Conservation (phyloP, 805 yeast species). For the Lipomyces spencermartinsiae region DNA sequence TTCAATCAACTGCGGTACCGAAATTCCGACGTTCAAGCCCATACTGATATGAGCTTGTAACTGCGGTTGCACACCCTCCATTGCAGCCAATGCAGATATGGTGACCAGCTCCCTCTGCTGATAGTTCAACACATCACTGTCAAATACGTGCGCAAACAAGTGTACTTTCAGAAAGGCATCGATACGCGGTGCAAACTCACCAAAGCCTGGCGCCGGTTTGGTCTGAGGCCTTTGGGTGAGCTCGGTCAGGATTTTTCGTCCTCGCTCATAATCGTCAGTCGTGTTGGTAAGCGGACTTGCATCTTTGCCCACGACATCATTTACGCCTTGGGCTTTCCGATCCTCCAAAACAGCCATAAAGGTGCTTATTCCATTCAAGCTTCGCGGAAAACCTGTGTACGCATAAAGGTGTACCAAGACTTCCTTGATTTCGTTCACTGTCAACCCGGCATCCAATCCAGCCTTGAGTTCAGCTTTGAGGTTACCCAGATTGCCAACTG, state of each 20-base stretch:
- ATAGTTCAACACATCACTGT: constrained; percentile 4
- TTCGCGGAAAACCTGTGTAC: constrained; percentile 2
- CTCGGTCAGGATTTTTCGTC: constrained; percentile 1
- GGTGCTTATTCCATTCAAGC: constrained; percentile 1
- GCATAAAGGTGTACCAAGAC: constrained; percentile 4
- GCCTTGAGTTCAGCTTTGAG: constrained; percentile 2
- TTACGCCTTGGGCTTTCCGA: neutral
- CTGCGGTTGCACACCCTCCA: neutral
- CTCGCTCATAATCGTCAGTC: constrained; percentile 5
- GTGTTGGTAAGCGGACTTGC: constrained; percentile 8
- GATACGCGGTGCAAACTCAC: constrained; percentile 5
- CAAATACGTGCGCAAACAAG: constrained; percentile 7
- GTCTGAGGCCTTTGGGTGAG: constrained; percentile 1
- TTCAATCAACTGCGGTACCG: constrained; percentile 7
- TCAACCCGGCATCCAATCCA: constrained; percentile 9
- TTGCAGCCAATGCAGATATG: constrained; percentile 6
- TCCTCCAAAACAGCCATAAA: constrained; percentile 6
- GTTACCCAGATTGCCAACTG: constrained; percentile 1
- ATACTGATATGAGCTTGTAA: constrained; percentile 1
- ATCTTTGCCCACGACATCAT: constrained; percentile 1
- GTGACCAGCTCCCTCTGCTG: constrained; percentile 2
- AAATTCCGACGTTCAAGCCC: neutral
- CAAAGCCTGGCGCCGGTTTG: constrained; percentile 5
- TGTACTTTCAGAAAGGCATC: constrained; percentile 7
- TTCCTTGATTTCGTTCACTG: constrained; percentile 10